A percentile compares a stretch with the other conserved stretches of the same genome.
phyloP scores from a whole-genome alignment of 2,329 filamentous ascomycete genomes.

The Amesomyces nigricolor region DNA sequence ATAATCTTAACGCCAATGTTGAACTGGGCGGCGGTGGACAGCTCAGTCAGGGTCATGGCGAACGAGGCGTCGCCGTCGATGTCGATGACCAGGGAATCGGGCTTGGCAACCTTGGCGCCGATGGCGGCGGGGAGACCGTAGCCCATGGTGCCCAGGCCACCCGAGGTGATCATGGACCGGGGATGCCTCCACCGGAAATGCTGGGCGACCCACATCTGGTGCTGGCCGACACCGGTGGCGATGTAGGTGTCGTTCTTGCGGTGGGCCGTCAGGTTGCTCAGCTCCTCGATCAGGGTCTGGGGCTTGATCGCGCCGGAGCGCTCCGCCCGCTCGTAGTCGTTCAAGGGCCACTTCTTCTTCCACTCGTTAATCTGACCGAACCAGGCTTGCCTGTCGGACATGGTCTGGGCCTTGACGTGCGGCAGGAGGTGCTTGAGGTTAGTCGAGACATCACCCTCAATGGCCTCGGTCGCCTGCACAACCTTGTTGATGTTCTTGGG shows the following conservation, averaged over 20 bases:
- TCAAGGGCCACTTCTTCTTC: slow-evolving; percentile 87
- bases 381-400: slow-evolving; percentile 71
- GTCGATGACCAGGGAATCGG: slow-evolving; percentile 81
- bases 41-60: slow-evolving; percentile 95
- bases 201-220: slow-evolving; percentile 98
- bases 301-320: slow-evolving; percentile 82
- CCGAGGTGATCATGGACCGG: slow-evolving; percentile 91
- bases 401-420: slow-evolving; percentile 55
- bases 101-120: slow-evolving; percentile 77
- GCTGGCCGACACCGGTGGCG: slow-evolving; percentile 89
- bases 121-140: slow-evolving; percentile 92
- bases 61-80: slow-evolving; percentile 99
- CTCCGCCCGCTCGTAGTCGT: slow-evolving; percentile 71
- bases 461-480: slow-evolving; percentile 88
- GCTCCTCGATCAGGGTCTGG: slow-evolving; percentile 83
- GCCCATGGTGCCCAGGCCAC: slow-evolving; percentile 93
- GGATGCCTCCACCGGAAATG: slow-evolving; percentile 93
- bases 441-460: slow-evolving; percentile 82
- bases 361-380: slow-evolving; percentile 83
- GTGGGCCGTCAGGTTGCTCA: slow-evolving; percentile 74
- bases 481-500: slow-evolving; percentile 99
- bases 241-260: slow-evolving; percentile 84
- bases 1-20: slow-evolving; percentile 95
- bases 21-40: slow-evolving; percentile 89
- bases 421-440: slow-evolving; percentile 76